These are phyloP conservation scores for Ascochyta lentis DNA, from an alignment of 2,329 filamentous ascomycete species.

Conservation along the genomic window DNA sequence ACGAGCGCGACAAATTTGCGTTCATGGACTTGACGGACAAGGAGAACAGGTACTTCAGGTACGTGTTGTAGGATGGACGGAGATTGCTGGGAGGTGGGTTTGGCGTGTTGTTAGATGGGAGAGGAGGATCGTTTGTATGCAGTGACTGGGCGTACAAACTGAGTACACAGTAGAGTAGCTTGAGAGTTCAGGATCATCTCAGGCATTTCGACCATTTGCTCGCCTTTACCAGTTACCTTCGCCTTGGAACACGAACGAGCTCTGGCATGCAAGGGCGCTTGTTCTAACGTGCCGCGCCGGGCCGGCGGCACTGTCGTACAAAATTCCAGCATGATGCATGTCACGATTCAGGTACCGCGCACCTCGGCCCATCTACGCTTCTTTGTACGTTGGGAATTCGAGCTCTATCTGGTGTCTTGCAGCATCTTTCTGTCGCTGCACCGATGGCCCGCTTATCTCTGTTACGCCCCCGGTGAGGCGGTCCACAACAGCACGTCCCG, in stretches of 20 bases:
- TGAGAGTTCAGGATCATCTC: not conserved
- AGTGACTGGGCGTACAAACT: not conserved
- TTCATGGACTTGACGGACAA: slow-evolving; percentile 63
- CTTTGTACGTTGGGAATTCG: not conserved
- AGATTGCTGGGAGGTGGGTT: not conserved
- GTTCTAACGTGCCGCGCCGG: not conserved
- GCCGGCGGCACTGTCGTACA: slow-evolving; percentile 4
- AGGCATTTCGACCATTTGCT: not conserved
- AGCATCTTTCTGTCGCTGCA: not conserved
- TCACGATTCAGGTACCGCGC: slow-evolving; percentile 6
- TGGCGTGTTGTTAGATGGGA: not conserved
- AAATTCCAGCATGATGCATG: slow-evolving; percentile 5
- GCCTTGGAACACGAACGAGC: slow-evolving; percentile 3
- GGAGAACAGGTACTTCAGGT: slow-evolving; percentile 65
- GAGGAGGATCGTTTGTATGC: not conserved
- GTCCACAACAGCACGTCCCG: slow-evolving; percentile 13
- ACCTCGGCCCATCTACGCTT: not conserved
- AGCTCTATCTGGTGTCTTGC: not conserved
- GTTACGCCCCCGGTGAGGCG: not conserved
- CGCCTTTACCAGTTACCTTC: not conserved
- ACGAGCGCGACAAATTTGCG: slow-evolving; percentile 58
- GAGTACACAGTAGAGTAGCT: not conserved
- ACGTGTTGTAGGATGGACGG: slow-evolving; percentile 50
- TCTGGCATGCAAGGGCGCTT: slow-evolving; percentile 12
- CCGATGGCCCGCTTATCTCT: slow-evolving; percentile 1